phyloP scores from a whole-genome alignment of 179 eudicot genomes.

The Heliamphora ciliata region DNA sequence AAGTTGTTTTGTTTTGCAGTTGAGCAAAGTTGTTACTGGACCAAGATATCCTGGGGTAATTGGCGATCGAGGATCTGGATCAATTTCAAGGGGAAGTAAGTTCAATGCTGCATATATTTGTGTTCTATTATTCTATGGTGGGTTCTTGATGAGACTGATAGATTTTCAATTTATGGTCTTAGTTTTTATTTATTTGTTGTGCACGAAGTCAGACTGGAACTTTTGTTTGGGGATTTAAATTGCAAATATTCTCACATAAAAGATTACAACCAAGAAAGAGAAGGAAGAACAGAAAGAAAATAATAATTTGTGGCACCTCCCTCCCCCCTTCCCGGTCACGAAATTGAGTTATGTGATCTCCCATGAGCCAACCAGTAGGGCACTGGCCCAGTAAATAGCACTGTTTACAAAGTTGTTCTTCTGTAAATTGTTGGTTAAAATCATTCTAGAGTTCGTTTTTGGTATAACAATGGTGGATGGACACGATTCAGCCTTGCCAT shows the following conservation, averaged over 20 bases:
- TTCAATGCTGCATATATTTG: slow-evolving; percentile 7
- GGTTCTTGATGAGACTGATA: not conserved
- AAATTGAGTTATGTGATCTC: not conserved
- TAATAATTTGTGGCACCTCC: not conserved
- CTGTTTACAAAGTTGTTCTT: too few species aligned
- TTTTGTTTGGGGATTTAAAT: not conserved
- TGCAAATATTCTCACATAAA: not conserved
- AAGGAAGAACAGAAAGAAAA: not conserved
- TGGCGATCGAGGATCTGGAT: slow-evolving; percentile 94
- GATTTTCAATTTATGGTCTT: not conserved
- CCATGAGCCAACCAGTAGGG: not conserved
- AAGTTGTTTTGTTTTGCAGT: slow-evolving; percentile 31
- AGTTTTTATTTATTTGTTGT: not conserved
- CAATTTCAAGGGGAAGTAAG: slow-evolving; percentile 96
- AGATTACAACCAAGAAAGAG: too few species aligned
- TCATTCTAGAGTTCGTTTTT: not conserved
- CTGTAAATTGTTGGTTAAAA: too few species aligned
- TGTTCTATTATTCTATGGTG: not conserved
- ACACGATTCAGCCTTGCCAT: not conserved
- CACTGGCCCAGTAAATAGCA: too few species aligned
- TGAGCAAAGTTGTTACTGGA: slow-evolving; percentile 74
- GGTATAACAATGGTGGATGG: not conserved
- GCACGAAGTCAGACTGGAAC: not conserved
- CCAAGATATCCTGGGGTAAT: slow-evolving; percentile 91
- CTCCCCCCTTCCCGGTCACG: too few species aligned